Percentiles rank a stretch among this genome's conserved stretches.
Conservation (phyloP, 2,329 filamentous ascomycete genomes). For the Phaeomoniella chlamydospora region DNA sequence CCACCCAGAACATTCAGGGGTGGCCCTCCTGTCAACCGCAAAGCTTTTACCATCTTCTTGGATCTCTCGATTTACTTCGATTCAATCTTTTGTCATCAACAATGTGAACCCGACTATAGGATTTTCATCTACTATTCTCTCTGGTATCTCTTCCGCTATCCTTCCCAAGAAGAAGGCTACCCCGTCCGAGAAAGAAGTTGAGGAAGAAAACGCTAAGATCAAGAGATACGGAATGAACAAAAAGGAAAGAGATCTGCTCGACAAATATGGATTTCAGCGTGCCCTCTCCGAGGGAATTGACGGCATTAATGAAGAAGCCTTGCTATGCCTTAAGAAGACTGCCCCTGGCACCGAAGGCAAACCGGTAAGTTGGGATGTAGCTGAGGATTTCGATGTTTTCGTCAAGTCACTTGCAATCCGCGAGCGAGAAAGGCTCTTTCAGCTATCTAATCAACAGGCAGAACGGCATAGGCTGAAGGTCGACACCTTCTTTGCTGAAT, state of each 20-base stretch:
- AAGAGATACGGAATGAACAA: neutral
- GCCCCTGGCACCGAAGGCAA: slow-evolving; percentile 5
- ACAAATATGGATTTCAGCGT: neutral
- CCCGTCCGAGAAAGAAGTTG: neutral
- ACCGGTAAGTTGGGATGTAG: slow-evolving; percentile 16
- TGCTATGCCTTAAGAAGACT: slow-evolving; percentile 20
- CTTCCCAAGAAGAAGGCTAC: neutral
- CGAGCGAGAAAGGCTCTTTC: neutral
- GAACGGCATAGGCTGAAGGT: slow-evolving; percentile 11
- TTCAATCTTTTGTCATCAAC: slow-evolving; percentile 17
- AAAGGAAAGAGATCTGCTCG: neutral
- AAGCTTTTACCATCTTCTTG: slow-evolving; percentile 14
- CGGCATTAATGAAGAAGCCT: slow-evolving; percentile 23
- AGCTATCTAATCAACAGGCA: neutral
- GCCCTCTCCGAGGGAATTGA: slow-evolving; percentile 14
- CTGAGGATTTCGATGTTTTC: slow-evolving; percentile 18
- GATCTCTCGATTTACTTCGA: slow-evolving; percentile 15
- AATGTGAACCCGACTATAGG: slow-evolving; percentile 14
- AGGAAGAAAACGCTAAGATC: neutral
- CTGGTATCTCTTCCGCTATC: neutral
- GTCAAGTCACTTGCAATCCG: slow-evolving; percentile 7
- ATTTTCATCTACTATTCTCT: slow-evolving; percentile 5
- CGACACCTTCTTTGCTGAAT: slow-evolving; percentile 19
- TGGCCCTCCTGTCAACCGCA: slow-evolving; percentile 12
- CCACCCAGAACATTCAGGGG: slow-evolving; percentile 20